Base-by-base conservation (phyloP, 345 rosid genomes). In the Mallotus nudiflorus region DNA sequence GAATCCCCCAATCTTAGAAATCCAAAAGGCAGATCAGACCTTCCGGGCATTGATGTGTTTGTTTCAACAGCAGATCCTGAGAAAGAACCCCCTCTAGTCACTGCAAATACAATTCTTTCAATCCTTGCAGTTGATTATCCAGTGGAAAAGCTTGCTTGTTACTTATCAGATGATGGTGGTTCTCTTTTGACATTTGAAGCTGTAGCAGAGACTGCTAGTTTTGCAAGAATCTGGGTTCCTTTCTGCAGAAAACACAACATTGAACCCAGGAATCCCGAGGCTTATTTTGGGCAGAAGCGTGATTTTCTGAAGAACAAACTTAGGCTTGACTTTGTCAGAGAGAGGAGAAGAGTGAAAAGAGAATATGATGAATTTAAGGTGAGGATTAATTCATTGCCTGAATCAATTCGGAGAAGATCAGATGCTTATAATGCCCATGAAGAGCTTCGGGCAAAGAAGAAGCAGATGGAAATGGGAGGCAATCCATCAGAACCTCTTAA, bases 41-140 rank as follows among this genome's bases (percentile, higher is more conserved):
- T 90, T 76, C 90, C 90, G 0, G 93, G 93, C 6, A 80, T 88
- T 19, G 96, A 88, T 67, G 86, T 90, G 15, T 90, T 88, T 70
- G 96, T 88, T 53, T 90, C 91, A 67, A 90, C 89, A 14, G 96
- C 91, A 25, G 93, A 90, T 66, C 90, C 96, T 37, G 96, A 90
- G 71, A 88, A 88, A 66, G 96, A 90, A 37, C 96, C 96, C 0
- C 93, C 96, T 54, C 77, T 90, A 40, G 93, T 90, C 67, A 90
- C 93, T 40, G 84, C 93, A 78, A 90, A 88, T 80, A 88, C 96
- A 44, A 83, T 88, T 45, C 85, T 88, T 54, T 90, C 93, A 1
- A 90, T 86, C 71, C 78, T 88, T 39, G 90, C 91, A 12, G 93
- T 88, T 65, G 89, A 88, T 69, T 90, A 90, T 73, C 96, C 91